Conservation (phyloP, 768 basidiomycete species). For the Boletus edulis region DNA sequence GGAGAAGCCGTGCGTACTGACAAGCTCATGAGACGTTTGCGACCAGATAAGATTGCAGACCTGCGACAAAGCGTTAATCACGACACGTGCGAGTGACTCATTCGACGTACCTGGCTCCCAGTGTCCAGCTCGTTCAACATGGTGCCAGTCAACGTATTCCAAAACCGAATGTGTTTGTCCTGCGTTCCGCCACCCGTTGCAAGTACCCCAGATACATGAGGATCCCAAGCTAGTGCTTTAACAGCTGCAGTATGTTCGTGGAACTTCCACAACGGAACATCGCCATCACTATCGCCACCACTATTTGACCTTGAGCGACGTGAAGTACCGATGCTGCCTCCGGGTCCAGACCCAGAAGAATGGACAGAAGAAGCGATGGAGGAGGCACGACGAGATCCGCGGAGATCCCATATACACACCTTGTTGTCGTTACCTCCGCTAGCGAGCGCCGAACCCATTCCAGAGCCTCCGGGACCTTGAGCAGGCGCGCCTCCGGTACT, state of each 20-base stretch:
- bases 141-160: conserved; percentile 88
- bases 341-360: conserved; percentile 29
- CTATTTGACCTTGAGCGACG: conserved; percentile 27
- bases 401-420: conserved; percentile 94
- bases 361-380: conserved; percentile 25
- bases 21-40: conserved; percentile 91
- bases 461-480: conserved; percentile 29
- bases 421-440: conserved; percentile 99
- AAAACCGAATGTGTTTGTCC: conserved; percentile 96
- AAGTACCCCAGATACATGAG: conserved; percentile 85
- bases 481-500: conserved; percentile 23
- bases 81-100: background rate
- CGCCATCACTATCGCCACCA: conserved; percentile 35
- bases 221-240: conserved; percentile 98
- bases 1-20: conserved; percentile 97
- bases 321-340: conserved; percentile 24
- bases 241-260: conserved; percentile 97
- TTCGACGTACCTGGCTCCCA: conserved; percentile 75
- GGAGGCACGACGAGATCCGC: conserved; percentile 51
- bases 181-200: conserved; percentile 99
- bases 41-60: conserved; percentile 99
- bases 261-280: conserved; percentile 87
- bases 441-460: conserved; percentile 61
- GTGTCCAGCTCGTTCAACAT: conserved; percentile 90
- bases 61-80: conserved; percentile 38